Evolutionary conservation across 2,329 filamentous ascomycete species (phyloP), one percentile per base, ranked within the genome.

Genomic region (Hypocreales sp.): DNA sequence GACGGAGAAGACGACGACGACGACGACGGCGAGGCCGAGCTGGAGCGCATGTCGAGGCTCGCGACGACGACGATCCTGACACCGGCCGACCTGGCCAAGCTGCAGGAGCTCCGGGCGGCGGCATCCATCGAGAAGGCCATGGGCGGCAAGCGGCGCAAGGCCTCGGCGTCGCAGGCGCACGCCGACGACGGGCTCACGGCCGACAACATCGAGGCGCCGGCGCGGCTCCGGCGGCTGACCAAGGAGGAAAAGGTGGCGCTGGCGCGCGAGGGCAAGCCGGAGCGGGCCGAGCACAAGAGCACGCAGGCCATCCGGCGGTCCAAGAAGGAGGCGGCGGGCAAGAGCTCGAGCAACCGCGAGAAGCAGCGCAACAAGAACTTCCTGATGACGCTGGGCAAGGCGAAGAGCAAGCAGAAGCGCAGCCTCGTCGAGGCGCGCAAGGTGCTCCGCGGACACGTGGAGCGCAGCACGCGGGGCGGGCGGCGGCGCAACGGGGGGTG

Each of bases 281-380:
- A 74, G 24, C 72, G 78, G 17, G 64, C 72, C 27, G 75, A 90
- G 50, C 84, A 93, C 60, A 84, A 87, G 60, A 80, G 73, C 36
- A 90, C 81, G 29, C 75, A 82, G 37, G 84, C 84, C 11, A 75
- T 81, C 47, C 67, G 80, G 44, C 82, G 83, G 64, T 73, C 82
- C 50, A 82, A 86, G 65, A 92, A 92, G 68, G 72, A 77, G 43
- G 67, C 73, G 2, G 72, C 84, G 56, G 90, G 90, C 45, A 95
- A 95, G 73, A 92, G 81, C 50, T 86, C 83, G 20, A 95, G 87
- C 39, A 98, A 98, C 58, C 81, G 80, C 60, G 90, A 98, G 63
- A 98, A 98, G 71, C 73, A 80, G 22, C 66, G 87, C 40, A 83
- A 82, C 67, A 98, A 98, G 79, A 98, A 98, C 55, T 92, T 98